Evolutionary conservation across 2,329 filamentous ascomycete species (phyloP), one percentile per base, ranked within the genome.

Genomic region (Penicillium polonicum): DNA sequence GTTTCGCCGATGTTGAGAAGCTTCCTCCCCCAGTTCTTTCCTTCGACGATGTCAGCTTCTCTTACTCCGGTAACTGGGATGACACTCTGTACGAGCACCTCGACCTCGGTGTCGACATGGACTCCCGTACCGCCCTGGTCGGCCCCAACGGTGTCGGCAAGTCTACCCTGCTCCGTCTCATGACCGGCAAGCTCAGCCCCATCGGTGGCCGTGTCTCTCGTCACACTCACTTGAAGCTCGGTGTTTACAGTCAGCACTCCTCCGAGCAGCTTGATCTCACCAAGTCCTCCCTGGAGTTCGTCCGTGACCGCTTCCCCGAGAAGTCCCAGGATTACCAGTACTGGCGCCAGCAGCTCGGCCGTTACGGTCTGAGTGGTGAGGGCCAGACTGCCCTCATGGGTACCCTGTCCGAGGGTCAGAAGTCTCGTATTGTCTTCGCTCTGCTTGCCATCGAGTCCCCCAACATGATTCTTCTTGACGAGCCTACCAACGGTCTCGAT

Each of bases 121-220:
- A 99, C 82, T 97, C 92, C 62, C 88, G 94, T 81, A 96, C 92
- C 46, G 93, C 93, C 48, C 88, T 99, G 61, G 94, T 99, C 74
- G 94, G 94, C 60, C 94, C 94, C 75, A 97, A 97, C 79, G 94
- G 94, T 92, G 94, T 97, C 59, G 94, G 94, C 77, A 99, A 99
- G 83, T 97, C 94, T 25, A 97, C 94, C 15, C 85, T 97, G 57
- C 88, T 99, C 63, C 89, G 91, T 68, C 87, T 99, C 68, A 97
- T 99, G 91, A 97, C 93, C 15, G 92, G 92, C 78, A 92, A 94
- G 81, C 86, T 97, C 53, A 92, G 88, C 33, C 90, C 94, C 44
- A 96, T 91, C 43, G 80, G 80, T 56, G 94, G 94, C 68, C 80
- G 83, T 61, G 91, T 99, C 65, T 90, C 87, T 66, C 88, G 92